Conservation (phyloP, 495 filamentous ascomycete species). For the Barbatosphaeria neglecta region DNA sequence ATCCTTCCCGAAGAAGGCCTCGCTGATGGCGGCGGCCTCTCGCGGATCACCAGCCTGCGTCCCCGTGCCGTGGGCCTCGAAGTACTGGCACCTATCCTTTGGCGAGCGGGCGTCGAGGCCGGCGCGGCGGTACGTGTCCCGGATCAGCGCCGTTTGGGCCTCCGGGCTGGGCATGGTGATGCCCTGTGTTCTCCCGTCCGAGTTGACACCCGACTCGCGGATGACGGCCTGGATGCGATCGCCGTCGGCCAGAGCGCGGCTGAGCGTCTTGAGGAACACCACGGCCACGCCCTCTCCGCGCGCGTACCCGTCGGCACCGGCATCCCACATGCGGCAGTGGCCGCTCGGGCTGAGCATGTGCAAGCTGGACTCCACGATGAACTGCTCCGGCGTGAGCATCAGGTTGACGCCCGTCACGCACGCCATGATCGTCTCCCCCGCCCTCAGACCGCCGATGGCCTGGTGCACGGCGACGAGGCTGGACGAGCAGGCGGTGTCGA, state of each 20-base stretch:
- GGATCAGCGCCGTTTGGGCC: constrained; percentile 45
- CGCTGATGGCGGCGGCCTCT: constrained; percentile 23
- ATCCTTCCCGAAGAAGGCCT: constrained; percentile 26
- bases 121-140: constrained; percentile 32
- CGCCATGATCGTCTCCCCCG: constrained; percentile 35
- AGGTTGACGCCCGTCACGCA: constrained; percentile 34
- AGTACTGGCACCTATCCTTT: constrained; percentile 29
- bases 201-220: constrained; percentile 44
- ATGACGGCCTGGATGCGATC: constrained; percentile 52
- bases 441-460: constrained; percentile 35
- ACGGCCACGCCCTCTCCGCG: constrained; percentile 48
- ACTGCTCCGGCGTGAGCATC: constrained; percentile 22
- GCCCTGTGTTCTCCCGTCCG: constrained; percentile 42
- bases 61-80: constrained; percentile 42
- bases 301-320: constrained; percentile 50
- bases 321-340: constrained; percentile 35
- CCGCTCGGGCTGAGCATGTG: constrained; percentile 26
- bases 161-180: constrained; percentile 45
- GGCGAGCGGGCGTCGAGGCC: constrained; percentile 20
- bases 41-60: constrained; percentile 41
- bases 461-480: constrained; percentile 42
- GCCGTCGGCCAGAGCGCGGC: constrained; percentile 37
- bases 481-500: constrained; percentile 51
- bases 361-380: constrained; percentile 21
- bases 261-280: constrained; percentile 49